A percentile compares a stretch with the other conserved stretches of the same genome.
Conservation (phyloP, 2,329 filamentous ascomycete genomes). For the Botryotinia globosa region DNA sequence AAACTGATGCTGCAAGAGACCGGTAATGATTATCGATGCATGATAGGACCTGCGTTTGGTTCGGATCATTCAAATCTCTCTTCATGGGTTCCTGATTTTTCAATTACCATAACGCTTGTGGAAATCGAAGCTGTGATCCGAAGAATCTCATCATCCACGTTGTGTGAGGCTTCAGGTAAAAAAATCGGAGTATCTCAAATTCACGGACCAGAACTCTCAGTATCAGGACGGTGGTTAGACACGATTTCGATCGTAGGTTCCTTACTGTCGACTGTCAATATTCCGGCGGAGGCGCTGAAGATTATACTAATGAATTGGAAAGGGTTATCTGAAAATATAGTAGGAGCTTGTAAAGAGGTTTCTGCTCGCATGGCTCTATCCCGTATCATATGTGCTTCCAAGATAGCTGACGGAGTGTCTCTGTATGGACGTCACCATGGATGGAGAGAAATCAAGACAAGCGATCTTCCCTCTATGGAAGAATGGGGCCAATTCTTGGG, state of each 20-base stretch:
- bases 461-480: not conserved
- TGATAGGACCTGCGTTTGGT: not conserved
- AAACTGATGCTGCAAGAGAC: not conserved
- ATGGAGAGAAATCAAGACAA: not conserved
- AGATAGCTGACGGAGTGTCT: not conserved
- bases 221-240: not conserved
- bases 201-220: not conserved
- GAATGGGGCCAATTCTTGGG: not conserved
- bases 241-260: not conserved
- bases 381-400: not conserved
- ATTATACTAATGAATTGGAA: not conserved
- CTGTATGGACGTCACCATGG: not conserved
- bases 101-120: not conserved
- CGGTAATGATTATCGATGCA: not conserved
- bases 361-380: not conserved
- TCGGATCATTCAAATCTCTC: not conserved
- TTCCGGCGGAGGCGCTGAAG: not conserved
- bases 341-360: not conserved
- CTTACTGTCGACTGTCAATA: not conserved
- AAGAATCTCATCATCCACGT: not conserved
- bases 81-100: not conserved
- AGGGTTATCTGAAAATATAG: not conserved
- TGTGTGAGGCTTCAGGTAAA: not conserved
- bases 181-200: not conserved
- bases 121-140: not conserved